Base-by-base conservation (phyloP, 208 protist species). In the Wallacemonas rigidus region DNA sequence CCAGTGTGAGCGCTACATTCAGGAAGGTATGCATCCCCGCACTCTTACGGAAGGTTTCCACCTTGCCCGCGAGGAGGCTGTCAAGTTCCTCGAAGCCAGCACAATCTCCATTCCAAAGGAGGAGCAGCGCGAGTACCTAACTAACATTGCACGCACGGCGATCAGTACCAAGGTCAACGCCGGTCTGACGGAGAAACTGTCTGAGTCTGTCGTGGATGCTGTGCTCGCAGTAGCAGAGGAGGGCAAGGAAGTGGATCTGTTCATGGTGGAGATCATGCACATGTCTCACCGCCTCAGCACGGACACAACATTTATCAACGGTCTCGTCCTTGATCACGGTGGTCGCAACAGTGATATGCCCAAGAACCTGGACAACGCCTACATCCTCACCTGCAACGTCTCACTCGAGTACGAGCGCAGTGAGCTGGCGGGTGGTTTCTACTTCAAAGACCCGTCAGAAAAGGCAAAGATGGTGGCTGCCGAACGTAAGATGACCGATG, bases 191-290 rank as follows among this genome's bases (percentile, higher is more conserved):
- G 85, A 94, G 71, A 68, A 97, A 50, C 82, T 99, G 45, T 83
- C 98, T 7, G 93, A 97, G 8, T 90, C 98, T 41, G 88, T 99
- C n/a, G 97, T 99, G 2, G 98, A 99, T 71, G 93, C 99, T n/a
- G 86, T 99, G 1, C 81, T 96, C 35, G 87, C 90, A 1, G 94
- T 99, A 41, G 80, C 83, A 15, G 77, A 85, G 41, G 74, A 87
- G 35, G 84, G 89, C 6, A 93, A 96, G 56, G 70, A 94, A 65
- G 88, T 97, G 41, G 99, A 99, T 87, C 83, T 99, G 36, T 95
- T 98, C 87, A 99, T 99, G 99, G 93, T 99, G 50, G 99, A 99
- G 83, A 97, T 99, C 38, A 99, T 99, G 98, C 91, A 97, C 68
- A 99, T 99, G 99, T 82, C 96, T 67, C 98, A 99, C 82, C 98